These are phyloP conservation scores for Ricinus communis DNA, from an alignment of 345 rosid genomes.

Conservation along the genomic window DNA sequence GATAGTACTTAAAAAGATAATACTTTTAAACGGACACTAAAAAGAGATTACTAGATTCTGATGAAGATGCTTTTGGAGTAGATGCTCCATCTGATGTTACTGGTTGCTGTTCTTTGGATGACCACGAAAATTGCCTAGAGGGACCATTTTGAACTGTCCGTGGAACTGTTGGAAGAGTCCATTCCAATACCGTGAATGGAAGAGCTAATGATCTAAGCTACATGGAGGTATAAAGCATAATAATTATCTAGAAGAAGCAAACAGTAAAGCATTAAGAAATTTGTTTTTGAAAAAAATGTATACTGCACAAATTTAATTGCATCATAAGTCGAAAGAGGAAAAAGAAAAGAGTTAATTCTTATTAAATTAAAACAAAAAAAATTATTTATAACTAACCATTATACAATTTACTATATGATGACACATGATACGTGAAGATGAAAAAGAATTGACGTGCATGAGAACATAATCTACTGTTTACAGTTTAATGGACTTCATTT, in stretches of 20 bases:
- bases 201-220: slow-evolving; percentile 99
- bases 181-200: slow-evolving; percentile 98
- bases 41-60: slow-evolving; percentile 69
- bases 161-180: slow-evolving; percentile 99
- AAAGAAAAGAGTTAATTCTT: not conserved
- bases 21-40: slow-evolving; percentile 12
- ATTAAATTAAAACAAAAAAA: not conserved
- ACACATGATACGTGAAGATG: not conserved
- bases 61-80: slow-evolving; percentile 46
- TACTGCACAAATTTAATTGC: not conserved
- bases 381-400: not conserved
- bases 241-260: slow-evolving; percentile 35
- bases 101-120: slow-evolving; percentile 36
- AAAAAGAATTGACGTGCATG: not conserved
- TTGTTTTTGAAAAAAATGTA: slow-evolving; percentile 2
- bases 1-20: slow-evolving; percentile 12
- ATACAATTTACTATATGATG: not conserved
- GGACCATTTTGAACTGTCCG: slow-evolving; percentile 62
- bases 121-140: slow-evolving; percentile 44
- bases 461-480: not conserved
- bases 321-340: slow-evolving; percentile 7
- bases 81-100: slow-evolving; percentile 50
- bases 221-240: slow-evolving; percentile 48
- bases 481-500: not conserved
- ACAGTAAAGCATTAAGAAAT: not conserved